These are phyloP conservation scores for Lactarius akahatsu DNA, from an alignment of 768 basidiomycete genomes.

Conservation along the genomic window DNA sequence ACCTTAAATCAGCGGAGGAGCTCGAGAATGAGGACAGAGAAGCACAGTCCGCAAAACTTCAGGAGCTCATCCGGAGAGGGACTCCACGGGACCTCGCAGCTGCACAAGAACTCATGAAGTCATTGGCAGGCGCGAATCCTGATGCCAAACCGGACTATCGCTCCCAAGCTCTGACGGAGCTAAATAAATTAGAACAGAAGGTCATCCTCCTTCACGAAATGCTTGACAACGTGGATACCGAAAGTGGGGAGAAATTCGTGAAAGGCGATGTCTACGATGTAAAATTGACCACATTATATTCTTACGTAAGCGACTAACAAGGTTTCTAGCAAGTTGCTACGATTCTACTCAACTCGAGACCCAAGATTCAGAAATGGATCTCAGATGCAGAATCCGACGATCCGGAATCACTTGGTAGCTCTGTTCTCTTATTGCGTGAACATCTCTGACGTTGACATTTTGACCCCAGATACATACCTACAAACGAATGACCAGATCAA, in stretches of 20 bases:
- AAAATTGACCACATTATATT: slow-evolving; percentile 33
- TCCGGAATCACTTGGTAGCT: slow-evolving; percentile 79
- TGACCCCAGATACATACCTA: slow-evolving; percentile 78
- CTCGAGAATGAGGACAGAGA: slow-evolving; percentile 93
- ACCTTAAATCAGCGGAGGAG: slow-evolving; percentile 92
- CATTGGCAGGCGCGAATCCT: slow-evolving; percentile 91
- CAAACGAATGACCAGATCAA: slow-evolving; percentile 99
- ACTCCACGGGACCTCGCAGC: slow-evolving; percentile 93
- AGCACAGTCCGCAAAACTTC: slow-evolving; percentile 96
- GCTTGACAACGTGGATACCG: slow-evolving; percentile 84
- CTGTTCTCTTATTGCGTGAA: not conserved
- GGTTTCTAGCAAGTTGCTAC: slow-evolving; percentile 78
- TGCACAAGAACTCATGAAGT: slow-evolving; percentile 97
- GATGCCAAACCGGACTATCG: slow-evolving; percentile 94
- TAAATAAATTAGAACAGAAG: slow-evolving; percentile 93
- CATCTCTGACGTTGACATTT: slow-evolving; percentile 11
- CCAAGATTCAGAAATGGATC: slow-evolving; percentile 98
- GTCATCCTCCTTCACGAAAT: slow-evolving; percentile 96
- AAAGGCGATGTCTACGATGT: slow-evolving; percentile 93
- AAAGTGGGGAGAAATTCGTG: slow-evolving; percentile 74
- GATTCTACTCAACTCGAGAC: slow-evolving; percentile 77
- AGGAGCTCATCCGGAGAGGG: slow-evolving; percentile 94
- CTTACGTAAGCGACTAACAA: slow-evolving; percentile 12
- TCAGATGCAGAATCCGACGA: slow-evolving; percentile 89
- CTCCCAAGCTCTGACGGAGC: slow-evolving; percentile 81